phyloP scores from a whole-genome alignment of 169 alveolate species.

The Babesia bovis region DNA sequence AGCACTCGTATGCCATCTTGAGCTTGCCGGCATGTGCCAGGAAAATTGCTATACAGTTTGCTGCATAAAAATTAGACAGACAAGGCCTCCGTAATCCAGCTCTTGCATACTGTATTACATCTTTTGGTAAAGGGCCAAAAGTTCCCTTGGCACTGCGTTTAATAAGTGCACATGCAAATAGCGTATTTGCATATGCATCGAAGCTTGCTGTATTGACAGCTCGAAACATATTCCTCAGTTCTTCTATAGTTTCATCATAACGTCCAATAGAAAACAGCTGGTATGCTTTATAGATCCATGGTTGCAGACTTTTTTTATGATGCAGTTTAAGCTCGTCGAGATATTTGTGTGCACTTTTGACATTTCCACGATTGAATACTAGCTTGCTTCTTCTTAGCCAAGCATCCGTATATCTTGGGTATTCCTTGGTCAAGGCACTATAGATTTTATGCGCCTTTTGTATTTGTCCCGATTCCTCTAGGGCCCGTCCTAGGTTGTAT shows the following conservation, averaged over 20 bases:
- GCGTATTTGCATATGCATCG: constrained; percentile 65
- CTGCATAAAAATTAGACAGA: constrained; percentile 66
- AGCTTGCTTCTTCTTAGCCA: constrained; percentile 56
- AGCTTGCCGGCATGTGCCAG: constrained; percentile 52
- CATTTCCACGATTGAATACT: constrained; percentile 48
- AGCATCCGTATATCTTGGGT: constrained; percentile 50
- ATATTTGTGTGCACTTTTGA: constrained; percentile 33
- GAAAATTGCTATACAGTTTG: constrained; percentile 60
- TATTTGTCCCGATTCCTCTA: constrained; percentile 45
- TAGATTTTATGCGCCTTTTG: constrained; percentile 46
- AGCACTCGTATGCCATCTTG: constrained; percentile 57
- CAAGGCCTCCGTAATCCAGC: constrained; percentile 51
- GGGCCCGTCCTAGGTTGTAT: constrained; percentile 57
- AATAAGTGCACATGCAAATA: constrained; percentile 51
- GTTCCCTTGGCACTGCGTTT: constrained; percentile 13
- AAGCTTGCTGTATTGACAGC: constrained; percentile 21
- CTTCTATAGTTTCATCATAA: constrained; percentile 49
- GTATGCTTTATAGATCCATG: constrained; percentile 52
- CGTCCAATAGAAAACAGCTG: constrained; percentile 24
- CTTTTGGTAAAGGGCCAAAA: constrained; percentile 44
- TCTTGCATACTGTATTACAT: constrained; percentile 59
- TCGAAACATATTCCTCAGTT: constrained; percentile 53
- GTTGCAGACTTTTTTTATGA: constrained; percentile 41
- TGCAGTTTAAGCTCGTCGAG: constrained; percentile 52
- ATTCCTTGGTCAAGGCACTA: constrained; percentile 41